Percentiles rank a stretch among this genome's conserved stretches.
phyloP scores from a whole-genome alignment of 2,329 filamentous ascomycete genomes.

The Rhynchosporium graminicola region DNA sequence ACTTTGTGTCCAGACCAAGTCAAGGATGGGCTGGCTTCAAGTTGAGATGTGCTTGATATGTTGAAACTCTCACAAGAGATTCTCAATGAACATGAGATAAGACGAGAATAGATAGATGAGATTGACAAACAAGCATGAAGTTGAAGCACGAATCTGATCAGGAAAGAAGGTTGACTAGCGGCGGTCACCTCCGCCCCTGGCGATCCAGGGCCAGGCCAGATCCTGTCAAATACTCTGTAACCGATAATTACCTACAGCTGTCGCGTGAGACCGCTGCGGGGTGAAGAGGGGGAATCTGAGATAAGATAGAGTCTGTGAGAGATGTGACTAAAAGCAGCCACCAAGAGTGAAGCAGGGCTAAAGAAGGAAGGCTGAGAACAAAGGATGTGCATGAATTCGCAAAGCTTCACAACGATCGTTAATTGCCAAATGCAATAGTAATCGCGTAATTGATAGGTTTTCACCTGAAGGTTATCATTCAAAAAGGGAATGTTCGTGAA shows the following conservation, averaged over 20 bases:
- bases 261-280: slow-evolving; percentile 13
- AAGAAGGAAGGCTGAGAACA: neutral
- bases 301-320: slow-evolving; percentile 8
- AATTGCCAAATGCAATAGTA: neutral
- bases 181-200: slow-evolving; percentile 9
- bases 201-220: neutral
- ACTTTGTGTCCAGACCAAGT: neutral
- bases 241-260: slow-evolving; percentile 1
- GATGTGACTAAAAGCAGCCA: slow-evolving; percentile 13
- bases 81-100: neutral
- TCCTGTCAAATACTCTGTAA: neutral
- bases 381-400: neutral
- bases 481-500: neutral
- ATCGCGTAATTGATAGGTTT: neutral
- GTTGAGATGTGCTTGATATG: neutral
- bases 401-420: neutral
- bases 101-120: too few relatives aligned
- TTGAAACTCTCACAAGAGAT: neutral
- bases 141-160: neutral
- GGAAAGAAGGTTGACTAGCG: slow-evolving; percentile 6
- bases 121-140: neutral
- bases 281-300: neutral
- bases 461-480: too few relatives aligned
- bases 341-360: neutral
- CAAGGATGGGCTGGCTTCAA: slow-evolving; percentile 11